These are phyloP conservation scores for Colletotrichum phormii DNA, from an alignment of 2,329 filamentous ascomycete species.

Conservation along the genomic window DNA sequence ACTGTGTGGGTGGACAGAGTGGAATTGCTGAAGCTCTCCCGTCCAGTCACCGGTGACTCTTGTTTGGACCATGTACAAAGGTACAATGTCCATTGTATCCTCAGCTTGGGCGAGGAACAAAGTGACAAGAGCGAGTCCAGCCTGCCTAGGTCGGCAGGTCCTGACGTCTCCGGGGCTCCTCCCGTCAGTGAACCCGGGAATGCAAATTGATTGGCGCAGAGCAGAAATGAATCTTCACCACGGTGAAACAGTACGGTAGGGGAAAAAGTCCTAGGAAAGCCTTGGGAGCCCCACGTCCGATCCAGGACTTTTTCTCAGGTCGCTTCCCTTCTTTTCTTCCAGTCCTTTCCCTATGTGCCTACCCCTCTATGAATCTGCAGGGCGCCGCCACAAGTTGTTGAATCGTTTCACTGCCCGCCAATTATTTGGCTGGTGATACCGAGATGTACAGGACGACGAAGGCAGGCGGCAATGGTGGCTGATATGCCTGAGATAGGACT, in stretches of 20 bases:
- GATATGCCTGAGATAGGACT: background rate
- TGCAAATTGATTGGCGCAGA: conserved; percentile 25
- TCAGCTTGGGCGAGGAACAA: background rate
- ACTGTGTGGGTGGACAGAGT: background rate
- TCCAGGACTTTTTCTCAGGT: conserved; percentile 20
- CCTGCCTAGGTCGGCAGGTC: too few species aligned
- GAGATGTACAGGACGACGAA: background rate
- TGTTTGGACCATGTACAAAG: background rate
- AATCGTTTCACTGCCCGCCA: background rate
- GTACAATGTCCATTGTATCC: background rate
- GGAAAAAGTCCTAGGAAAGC: conserved; percentile 34
- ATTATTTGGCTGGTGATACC: background rate
- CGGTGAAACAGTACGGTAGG: conserved; percentile 20
- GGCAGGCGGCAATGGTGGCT: background rate
- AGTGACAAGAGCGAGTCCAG: background rate
- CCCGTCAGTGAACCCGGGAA: background rate
- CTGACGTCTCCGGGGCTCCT: background rate
- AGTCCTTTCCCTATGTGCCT: background rate
- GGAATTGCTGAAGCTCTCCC: background rate
- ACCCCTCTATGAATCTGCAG: conserved; percentile 4
- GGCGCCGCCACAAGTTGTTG: conserved; percentile 17
- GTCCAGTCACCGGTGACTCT: background rate
- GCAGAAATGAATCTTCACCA: conserved; percentile 26
- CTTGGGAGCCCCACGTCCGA: conserved; percentile 32
- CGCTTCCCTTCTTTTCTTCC: background rate